phyloP scores from a whole-genome alignment of 768 basidiomycete genomes.

The Tephrocybe sp. region DNA sequence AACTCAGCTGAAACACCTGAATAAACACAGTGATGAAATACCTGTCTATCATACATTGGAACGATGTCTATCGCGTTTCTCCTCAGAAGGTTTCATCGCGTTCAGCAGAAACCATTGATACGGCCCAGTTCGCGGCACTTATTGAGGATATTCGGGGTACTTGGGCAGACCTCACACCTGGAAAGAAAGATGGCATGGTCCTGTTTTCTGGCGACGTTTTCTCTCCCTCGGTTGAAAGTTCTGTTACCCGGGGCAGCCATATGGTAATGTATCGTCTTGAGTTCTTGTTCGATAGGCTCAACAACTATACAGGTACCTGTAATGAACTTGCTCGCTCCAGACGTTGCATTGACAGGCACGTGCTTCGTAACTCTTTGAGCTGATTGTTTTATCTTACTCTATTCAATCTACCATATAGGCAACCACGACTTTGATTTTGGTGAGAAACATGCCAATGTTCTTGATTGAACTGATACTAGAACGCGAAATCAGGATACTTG shows the following conservation, averaged over 20 bases:
- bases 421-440: slow-evolving; percentile 95
- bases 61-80: slow-evolving; percentile 81
- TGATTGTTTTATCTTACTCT: too few relatives aligned
- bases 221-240: slow-evolving; percentile 83
- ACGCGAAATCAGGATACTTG: slow-evolving; percentile 51
- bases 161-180: slow-evolving; percentile 52
- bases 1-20: too few relatives aligned
- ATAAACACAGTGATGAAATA: slow-evolving; percentile 21
- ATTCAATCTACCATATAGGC: too few relatives aligned
- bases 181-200: slow-evolving; percentile 67
- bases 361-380: too few relatives aligned
- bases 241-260: slow-evolving; percentile 87
- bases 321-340: slow-evolving; percentile 77
- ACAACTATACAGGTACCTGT: slow-evolving; percentile 69
- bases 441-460: slow-evolving; percentile 25
- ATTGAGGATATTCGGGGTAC: slow-evolving; percentile 59
- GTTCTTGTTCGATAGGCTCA: neutral
- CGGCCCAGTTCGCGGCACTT: slow-evolving; percentile 80
- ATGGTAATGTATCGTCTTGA: slow-evolving; percentile 51
- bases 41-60: slow-evolving; percentile 64
- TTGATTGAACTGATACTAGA: neutral
- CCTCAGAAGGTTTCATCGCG: slow-evolving; percentile 64
- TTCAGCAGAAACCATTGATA: slow-evolving; percentile 71
- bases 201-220: slow-evolving; percentile 92
- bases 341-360: slow-evolving; percentile 81